Base-by-base conservation (phyloP, 768 basidiomycete genomes). In the Xerocomellus amylosporus region DNA sequence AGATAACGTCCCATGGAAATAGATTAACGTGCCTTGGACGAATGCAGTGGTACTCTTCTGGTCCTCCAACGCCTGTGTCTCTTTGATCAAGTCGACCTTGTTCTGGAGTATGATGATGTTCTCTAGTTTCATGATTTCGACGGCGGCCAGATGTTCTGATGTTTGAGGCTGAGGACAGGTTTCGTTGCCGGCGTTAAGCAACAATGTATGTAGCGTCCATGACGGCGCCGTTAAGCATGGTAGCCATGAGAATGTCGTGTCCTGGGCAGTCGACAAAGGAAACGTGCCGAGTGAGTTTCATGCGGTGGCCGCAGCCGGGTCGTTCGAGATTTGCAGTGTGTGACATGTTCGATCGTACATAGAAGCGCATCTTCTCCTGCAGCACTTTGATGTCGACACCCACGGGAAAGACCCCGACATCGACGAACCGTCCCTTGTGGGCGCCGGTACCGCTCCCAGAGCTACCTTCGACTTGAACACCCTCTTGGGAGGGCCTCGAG, bases 181-280 rank as follows among this genome's bases (percentile, higher is more conserved):
- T 79, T 99, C 97, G 75, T 99, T 99, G 31, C 90, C 97, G 22
- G 97, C 97, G 54, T 98, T 85, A 50, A 99, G 86, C 2, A 99
- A 80, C 0, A 98, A 77, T 5, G 97, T 97, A 77, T 5, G 97
- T 97, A 49, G 95, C 97, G 74, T 99, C 96, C 97, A 99, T 99
- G 79, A 99, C 97, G 39, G 97, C 97, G 73, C 96, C 97, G 81
- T 98, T 99, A 64, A 99, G 79, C 97, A 99, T 99, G 59, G 96
- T 99, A 47, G 97, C 97, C 97, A 99, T 99, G 73, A 99, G 86
- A 86, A 99, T 98, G 24, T 24, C 24, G 24, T 24, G 24, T 4
- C 24, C 24, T 24, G 24, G 24, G 24, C 24, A 24, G 4, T 99
- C 97, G 68, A 99, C 97, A 74, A 99, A 99, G 4, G 96, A 98